These are phyloP conservation scores for Tulasnella sp. DNA, from an alignment of 768 basidiomycete genomes.

Conservation along the genomic window DNA sequence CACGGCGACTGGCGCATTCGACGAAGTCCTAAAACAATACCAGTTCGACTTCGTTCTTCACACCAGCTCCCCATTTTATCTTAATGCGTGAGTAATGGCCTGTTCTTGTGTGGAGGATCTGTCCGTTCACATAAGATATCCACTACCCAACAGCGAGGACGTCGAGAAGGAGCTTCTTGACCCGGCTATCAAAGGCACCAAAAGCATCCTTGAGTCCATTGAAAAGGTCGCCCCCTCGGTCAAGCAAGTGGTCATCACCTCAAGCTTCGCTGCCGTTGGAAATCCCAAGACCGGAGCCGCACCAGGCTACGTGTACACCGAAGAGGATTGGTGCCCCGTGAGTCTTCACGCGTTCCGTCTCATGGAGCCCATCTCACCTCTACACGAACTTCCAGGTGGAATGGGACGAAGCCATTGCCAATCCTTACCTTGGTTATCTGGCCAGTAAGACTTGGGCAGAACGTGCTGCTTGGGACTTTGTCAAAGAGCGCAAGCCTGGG, in stretches of 20 bases:
- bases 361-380: not conserved
- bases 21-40: slow-evolving; percentile 7
- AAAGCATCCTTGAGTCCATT: slow-evolving; percentile 31
- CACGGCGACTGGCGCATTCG: slow-evolving; percentile 10
- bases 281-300: slow-evolving; percentile 11
- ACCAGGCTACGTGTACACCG: slow-evolving; percentile 31
- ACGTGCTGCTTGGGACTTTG: slow-evolving; percentile 53
- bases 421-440: slow-evolving; percentile 42
- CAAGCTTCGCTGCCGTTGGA: slow-evolving; percentile 34
- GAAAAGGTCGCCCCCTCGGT: slow-evolving; percentile 30
- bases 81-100: not conserved
- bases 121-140: not conserved
- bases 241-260: slow-evolving; percentile 36
- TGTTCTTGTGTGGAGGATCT: not conserved
- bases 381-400: not conserved
- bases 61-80: slow-evolving; percentile 18
- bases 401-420: slow-evolving; percentile 2
- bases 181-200: slow-evolving; percentile 34
- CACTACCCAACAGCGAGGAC: not conserved
- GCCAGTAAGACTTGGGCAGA: slow-evolving; percentile 67
- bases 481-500: slow-evolving; percentile 43
- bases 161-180: slow-evolving; percentile 28
- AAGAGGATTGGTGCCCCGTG: slow-evolving; percentile 32
- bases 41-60: slow-evolving; percentile 23
- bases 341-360: not conserved